Percentiles rank a stretch among this genome's conserved stretches.
Evolutionary conservation across 257 asterid genomes (phyloP).

Genomic region (Solanum acaule): DNA sequence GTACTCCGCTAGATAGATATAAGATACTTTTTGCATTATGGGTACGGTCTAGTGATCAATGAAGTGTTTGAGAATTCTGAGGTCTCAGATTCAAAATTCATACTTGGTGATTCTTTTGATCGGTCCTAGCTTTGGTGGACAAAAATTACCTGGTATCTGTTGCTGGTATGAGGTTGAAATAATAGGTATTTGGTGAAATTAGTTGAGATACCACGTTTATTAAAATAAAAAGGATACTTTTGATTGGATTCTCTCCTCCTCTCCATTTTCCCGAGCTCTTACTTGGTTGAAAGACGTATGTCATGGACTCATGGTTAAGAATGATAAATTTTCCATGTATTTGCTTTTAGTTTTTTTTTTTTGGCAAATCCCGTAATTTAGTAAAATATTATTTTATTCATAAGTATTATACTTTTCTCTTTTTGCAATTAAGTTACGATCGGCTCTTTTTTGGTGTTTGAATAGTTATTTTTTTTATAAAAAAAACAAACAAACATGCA

Average conservation of each 20-base stretch:
- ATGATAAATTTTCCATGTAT: background rate
- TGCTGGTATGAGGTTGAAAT: background rate
- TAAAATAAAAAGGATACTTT: too few relatives aligned
- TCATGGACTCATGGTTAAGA: background rate
- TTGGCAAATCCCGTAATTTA: background rate
- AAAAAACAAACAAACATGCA: background rate
- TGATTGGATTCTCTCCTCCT: background rate
- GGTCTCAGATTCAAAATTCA: too few relatives aligned
- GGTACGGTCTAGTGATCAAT: too few relatives aligned
- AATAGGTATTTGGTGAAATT: background rate
- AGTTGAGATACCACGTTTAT: background rate
- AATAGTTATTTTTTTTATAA: background rate
- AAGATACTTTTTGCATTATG: too few relatives aligned
- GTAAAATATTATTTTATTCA: background rate
- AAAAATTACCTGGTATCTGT: too few relatives aligned
- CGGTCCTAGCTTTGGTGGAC: background rate
- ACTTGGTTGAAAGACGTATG: background rate
- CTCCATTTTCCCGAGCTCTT: background rate
- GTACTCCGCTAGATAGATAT: background rate
- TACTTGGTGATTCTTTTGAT: background rate
- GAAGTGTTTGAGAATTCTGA: too few relatives aligned
- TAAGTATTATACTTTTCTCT: background rate
- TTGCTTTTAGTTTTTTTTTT: background rate
- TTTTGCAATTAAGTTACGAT: background rate
- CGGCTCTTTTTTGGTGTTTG: background rate